A percentile compares a stretch with the other conserved stretches of the same genome.
Conservation (phyloP, 2,329 filamentous ascomycete genomes). For the Aspergillus intermedius region DNA sequence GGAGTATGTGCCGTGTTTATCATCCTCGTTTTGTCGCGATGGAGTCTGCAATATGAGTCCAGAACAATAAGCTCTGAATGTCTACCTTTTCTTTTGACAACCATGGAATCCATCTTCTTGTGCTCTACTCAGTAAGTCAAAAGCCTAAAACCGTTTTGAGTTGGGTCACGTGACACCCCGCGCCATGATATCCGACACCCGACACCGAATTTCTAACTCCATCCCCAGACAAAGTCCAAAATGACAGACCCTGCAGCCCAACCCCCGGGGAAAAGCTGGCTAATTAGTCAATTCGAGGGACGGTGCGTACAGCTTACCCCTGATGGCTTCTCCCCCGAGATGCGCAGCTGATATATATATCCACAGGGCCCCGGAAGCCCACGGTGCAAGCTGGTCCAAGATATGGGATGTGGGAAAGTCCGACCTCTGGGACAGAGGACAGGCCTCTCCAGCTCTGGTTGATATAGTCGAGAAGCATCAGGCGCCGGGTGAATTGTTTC, state of each 20-base stretch:
- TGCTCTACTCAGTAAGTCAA: no score
- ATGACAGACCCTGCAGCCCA: neutral
- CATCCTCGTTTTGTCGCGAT: no score
- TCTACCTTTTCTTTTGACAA: no score
- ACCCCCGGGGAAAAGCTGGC: neutral
- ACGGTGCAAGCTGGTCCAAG: slow-evolving; percentile 20
- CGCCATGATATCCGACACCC: no score
- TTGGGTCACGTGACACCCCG: no score
- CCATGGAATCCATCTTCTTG: no score
- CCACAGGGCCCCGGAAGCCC: neutral
- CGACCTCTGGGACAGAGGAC: slow-evolving; percentile 26
- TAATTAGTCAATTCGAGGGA: neutral
- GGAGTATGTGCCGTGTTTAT: no score
- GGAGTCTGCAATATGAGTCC: no score
- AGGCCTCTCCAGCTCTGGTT: slow-evolving; percentile 23
- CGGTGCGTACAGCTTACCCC: neutral
- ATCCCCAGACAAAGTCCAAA: no score
- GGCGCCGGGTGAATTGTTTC: slow-evolving; percentile 9
- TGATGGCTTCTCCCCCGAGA: neutral
- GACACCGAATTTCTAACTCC: no score
- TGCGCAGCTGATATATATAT: neutral
- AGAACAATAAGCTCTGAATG: no score
- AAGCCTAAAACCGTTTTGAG: no score
- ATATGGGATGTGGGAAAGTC: slow-evolving; percentile 20
- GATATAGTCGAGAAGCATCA: slow-evolving; percentile 21